Evolutionary conservation across 2,329 filamentous ascomycete genomes (phyloP).

Genomic region (Westerdykella sp.): DNA sequence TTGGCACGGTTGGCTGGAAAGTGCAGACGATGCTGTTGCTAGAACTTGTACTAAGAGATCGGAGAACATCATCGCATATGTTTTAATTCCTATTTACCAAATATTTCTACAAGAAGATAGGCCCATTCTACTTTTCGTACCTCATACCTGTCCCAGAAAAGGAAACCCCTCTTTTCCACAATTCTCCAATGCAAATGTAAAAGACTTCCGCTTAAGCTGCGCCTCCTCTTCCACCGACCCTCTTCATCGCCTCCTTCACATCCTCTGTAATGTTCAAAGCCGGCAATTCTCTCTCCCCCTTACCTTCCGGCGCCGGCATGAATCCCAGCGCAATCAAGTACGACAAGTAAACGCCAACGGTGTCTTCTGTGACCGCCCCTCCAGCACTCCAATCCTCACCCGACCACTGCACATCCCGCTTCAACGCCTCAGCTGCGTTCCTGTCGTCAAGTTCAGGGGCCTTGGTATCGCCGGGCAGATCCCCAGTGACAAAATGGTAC

Average conservation of each 20-base stretch:
- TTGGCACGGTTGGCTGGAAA: no score
- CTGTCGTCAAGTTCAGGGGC: conserved; percentile 69
- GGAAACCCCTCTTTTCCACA: no score
- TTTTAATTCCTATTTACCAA: no score
- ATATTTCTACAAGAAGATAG: no score
- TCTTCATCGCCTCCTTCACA: conserved; percentile 46
- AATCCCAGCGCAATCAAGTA: conserved; percentile 61
- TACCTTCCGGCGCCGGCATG: conserved; percentile 44
- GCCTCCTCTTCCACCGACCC: conserved; percentile 49
- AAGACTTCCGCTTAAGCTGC: background rate
- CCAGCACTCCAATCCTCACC: conserved; percentile 52
- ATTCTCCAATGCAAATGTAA: no score
- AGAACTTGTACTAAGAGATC: no score
- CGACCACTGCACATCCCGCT: conserved; percentile 56
- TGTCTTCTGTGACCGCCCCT: conserved; percentile 53
- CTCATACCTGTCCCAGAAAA: no score
- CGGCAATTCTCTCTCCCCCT: conserved; percentile 39
- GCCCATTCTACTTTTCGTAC: no score
- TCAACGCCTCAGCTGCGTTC: conserved; percentile 61
- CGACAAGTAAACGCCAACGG: conserved; percentile 57
- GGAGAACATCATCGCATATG: no score
- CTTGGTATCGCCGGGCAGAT: conserved; percentile 63
- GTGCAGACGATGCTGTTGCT: no score
- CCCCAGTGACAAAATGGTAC: conserved; percentile 65
- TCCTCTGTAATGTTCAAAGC: conserved; percentile 40